Evolutionary conservation across 352 stramenopile genomes (phyloP).

Genomic region (Pythium aristosporum): DNA sequence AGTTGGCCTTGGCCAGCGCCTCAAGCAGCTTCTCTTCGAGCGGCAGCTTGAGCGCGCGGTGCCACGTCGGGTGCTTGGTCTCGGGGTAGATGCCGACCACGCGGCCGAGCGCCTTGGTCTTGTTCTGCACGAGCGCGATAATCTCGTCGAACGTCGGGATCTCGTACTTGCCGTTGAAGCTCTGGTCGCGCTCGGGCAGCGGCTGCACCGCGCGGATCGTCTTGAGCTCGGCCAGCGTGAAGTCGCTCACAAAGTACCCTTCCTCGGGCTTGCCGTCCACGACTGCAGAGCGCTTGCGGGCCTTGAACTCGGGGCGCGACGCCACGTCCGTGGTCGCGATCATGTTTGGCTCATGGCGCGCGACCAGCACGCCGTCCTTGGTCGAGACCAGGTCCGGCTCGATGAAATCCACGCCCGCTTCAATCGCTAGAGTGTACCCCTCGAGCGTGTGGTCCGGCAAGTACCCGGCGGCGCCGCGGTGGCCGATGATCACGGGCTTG

Average conservation of each 20-base stretch:
- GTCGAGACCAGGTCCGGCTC: conserved; percentile 90
- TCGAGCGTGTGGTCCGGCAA: conserved; percentile 90
- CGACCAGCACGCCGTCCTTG: conserved; percentile 80
- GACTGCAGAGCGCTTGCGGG: conserved; percentile 49
- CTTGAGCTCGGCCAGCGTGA: conserved; percentile 91
- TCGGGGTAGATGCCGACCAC: conserved; percentile 87
- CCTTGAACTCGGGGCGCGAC: conserved; percentile 66
- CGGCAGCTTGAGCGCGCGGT: conserved; percentile 61
- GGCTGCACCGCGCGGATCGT: conserved; percentile 80
- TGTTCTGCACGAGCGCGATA: conserved; percentile 70
- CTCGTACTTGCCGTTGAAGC: conserved; percentile 80
- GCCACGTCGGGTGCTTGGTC: conserved; percentile 84
- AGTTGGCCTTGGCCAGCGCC: conserved; percentile 60
- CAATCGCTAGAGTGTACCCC: conserved; percentile 87
- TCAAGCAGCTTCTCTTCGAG: conserved; percentile 79
- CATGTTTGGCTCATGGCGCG: conserved; percentile 88
- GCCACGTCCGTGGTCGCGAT: conserved; percentile 89
- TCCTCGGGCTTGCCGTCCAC: conserved; percentile 54
- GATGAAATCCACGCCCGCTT: conserved; percentile 89
- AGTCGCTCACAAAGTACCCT: conserved; percentile 90
- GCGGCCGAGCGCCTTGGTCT: conserved; percentile 53
- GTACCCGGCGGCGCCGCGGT: conserved; percentile 88
- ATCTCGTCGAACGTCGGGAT: conserved; percentile 91
- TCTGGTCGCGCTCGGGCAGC: conserved; percentile 70
- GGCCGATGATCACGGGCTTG: conserved; percentile 44